Base-by-base conservation (phyloP, 2,329 filamentous ascomycete species). In the Exophiala alcalophila region DNA sequence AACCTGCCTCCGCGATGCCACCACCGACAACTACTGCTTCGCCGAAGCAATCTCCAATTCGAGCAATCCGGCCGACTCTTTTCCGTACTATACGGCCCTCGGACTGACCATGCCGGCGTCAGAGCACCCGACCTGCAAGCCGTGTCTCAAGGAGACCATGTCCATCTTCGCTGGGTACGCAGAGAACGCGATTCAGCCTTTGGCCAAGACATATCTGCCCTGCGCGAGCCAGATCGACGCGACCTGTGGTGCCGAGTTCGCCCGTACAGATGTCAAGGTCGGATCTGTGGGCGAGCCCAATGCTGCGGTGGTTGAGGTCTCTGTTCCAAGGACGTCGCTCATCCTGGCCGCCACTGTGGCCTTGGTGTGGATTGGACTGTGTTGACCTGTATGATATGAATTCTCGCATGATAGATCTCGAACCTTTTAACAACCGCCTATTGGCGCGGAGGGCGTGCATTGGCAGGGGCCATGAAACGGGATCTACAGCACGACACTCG, bases 61-160 rank as follows among this genome's bases (percentile, higher is more conserved):
- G 4, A 77, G 78, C 15, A 83, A 78, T 6, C 72, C 84, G 0
- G 78, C 80, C 21, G 84, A 92, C 61, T 76, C 80, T 23, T 91
- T 90, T 59, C 75, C 92, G 24, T 98, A 96, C 68, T 91, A 84
- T 58, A 71, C 97, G 3, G 86, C 90, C 0, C 74, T 94, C 41
- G 92, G 92, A 46, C 74, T 81, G 27, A 65, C 72, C 1, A 68
- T 96, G 9, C 86, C 86, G 0, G 72, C 70, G 10, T 76, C 76
- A 15, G 78, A 81, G 18, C 71, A 73, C n/a, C 86, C 89, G 1
- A 79, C 76, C 1, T 98, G 92, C 69, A 82, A 78, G 55, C 68
- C 69, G 27, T 97, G 92, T 62, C 72, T 92, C 29, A 73, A 82
- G 58, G 72, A 86, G 48, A 91, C 86, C 4, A 94, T 97, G 88